These are phyloP conservation scores for Chaetoceros muelleri DNA, from an alignment of 108 stramenopile genomes.

Conservation along the genomic window DNA sequence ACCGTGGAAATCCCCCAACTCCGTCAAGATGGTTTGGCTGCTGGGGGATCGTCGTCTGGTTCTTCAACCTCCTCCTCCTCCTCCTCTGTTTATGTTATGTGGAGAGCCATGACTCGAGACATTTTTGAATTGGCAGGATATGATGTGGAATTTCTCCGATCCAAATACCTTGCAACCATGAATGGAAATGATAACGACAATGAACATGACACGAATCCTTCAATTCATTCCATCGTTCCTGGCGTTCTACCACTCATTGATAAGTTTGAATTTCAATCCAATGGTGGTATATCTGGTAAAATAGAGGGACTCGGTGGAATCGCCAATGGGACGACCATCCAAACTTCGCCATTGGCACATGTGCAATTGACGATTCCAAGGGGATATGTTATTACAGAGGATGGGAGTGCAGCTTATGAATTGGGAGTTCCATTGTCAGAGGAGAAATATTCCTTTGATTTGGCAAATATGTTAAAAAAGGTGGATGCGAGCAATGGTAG, in stretches of 20 bases:
- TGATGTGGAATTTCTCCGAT: conserved; percentile 45
- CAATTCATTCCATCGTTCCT: conserved; percentile 5
- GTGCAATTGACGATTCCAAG: conserved; percentile 47
- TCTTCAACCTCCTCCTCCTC: not conserved
- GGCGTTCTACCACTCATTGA: conserved; percentile 57
- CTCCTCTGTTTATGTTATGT: conserved; percentile 32
- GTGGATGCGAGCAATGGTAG: not conserved
- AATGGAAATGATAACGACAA: conserved; percentile 3
- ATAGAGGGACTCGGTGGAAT: conserved; percentile 61
- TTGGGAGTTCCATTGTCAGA: conserved; percentile 30
- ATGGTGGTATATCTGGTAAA: conserved; percentile 51
- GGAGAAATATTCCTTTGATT: conserved; percentile 17
- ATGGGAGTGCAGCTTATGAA: conserved; percentile 45
- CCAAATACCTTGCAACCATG: conserved; percentile 11
- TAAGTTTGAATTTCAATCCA: conserved; percentile 49
- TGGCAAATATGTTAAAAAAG: not conserved
- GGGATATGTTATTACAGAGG: conserved; percentile 53
- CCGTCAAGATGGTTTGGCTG: not conserved
- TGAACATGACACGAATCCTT: conserved; percentile 1
- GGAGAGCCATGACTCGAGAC: conserved; percentile 61
- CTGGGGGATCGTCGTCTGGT: not conserved
- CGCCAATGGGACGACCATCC: conserved; percentile 56
- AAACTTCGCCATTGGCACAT: conserved; percentile 36
- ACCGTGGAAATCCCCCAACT: conserved; percentile 30
- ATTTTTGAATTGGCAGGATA: conserved; percentile 61